Base-by-base conservation (phyloP, 306 rosid species). In the Notholithocarpus densiflorus region DNA sequence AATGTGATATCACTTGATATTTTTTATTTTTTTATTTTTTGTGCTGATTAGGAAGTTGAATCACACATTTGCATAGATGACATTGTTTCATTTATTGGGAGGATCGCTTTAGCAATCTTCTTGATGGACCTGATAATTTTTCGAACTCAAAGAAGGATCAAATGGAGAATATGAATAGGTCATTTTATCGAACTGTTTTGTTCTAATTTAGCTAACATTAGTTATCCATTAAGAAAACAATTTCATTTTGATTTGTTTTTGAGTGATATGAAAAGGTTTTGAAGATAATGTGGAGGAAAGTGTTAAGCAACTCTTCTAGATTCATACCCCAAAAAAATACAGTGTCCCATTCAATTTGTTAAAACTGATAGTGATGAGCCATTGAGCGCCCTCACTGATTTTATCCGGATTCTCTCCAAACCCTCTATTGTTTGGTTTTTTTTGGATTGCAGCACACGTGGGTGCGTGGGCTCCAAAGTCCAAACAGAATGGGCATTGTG, bases 141-240 rank as follows among this genome's bases (percentile, higher is more conserved):
- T 40, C 8, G 6, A 6, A 34, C 40, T 34, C 31, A 12, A 40
- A 7, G 45, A 56, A 40, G 0, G 48, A 56, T 37, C 26, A 78
- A 37, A 56, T 6, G 57, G 71, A 56, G 23, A 18, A 24, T 37
- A 5, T 56, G 31, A 56, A 14, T n/a, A 56, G 81, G 32, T 26
- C 64, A 59, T 78, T 78, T 55, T 19, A 56, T 56, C 40, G 24
- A 56, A 34, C 27, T 54, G 81, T 78, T 56, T 56, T 70, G 70
- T 40, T 70, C 20, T 48, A 10, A 48, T 15, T 53, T 12, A 51
- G 19, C 26, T 68, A 53, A 59, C 56, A 75, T 15, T 8, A 21
- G 17, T 60, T 40, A 68, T 18, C 15, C 17, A 24, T 56, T 11
- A 11, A 45, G 15, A 10, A 31, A 17, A 27, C 53, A 48, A 48